Base-by-base conservation (phyloP, 2,329 filamentous ascomycete genomes). In the Grosmannia clavigera region DNA sequence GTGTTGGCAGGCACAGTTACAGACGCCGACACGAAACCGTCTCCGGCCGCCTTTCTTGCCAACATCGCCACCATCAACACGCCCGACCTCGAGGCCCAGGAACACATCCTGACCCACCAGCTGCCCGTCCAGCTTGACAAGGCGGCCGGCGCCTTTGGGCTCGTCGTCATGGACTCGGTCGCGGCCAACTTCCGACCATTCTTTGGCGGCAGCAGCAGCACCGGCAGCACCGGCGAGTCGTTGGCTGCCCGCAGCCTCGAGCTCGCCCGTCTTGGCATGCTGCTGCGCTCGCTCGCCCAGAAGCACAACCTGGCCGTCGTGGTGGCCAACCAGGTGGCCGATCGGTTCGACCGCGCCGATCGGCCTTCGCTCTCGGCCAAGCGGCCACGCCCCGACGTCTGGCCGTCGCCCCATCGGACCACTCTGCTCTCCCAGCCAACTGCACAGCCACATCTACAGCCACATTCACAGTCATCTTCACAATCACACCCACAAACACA, bases 151-250 rank as follows among this genome's bases (percentile, higher is more conserved):
- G 64, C 83, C 88, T 63, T 96, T 58, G 90, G 92, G 2, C 80
- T 99, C 1, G 74, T 99, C 1, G 81, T 97, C 16, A 75, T 99
- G 38, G 94, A 99, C 74, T 95, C 89, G 5, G 87, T 99, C 33
- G 92, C 94, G 0, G 91, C 94, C 62, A 99, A 99, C 73, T 99
- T 94, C 72, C 87, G 94, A 64, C 92, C 90, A 57, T 92, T 97
- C 71, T 94, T 91, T 67, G 87, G 91, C 66, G 80, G 53, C 7
- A 16, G 74, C 9, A 71, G 58, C 71, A 69, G 60, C 73, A 73
- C 50, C 16, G 12, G 46, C 25, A 19, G 25, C 14, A 14, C 35
- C 31, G 3, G 31, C 43, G 9, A 58, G 59, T 54, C 60, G 27
- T 84, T 97, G 77, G 89, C 87, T 31, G 84, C 84, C 48, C 83